Evolutionary conservation across 2,329 filamentous ascomycete genomes (phyloP), one percentile per base, ranked within the genome.

Genomic region (Aspergillus ibericus): DNA sequence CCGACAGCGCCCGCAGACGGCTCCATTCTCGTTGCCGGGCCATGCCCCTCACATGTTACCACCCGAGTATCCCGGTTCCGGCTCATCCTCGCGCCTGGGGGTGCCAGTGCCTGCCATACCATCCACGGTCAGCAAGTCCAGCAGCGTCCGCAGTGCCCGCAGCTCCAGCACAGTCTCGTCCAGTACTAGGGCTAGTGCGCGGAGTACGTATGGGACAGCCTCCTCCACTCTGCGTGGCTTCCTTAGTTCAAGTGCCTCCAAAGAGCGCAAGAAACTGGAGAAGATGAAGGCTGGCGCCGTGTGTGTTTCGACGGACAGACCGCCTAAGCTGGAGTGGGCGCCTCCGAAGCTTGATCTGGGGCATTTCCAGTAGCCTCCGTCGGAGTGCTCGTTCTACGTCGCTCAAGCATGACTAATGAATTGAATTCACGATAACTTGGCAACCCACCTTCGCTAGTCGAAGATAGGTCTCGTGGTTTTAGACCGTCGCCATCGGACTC

Each of bases 111-210:
- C 72, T 7, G 63, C 70, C 3, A 60, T 74, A 5, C 70, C 70
- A 1, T 50, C 66, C 0, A 52, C 64, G 25, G 62, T 69, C 46
- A 63, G 58, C 18, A 72, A 72, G 53, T 56, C 73, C 9, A 70
- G 61, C 56, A 76, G 74, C 53, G 68, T 76, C 40, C 73, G 72
- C 53, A 77, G 74, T 55, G 68, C 67, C 22, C 69, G 69, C 63
- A 77, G 74, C 59, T 73, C 73, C 2, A 76, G 72, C 57, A 73
- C 68, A 16, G 63, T 71, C 8, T 75, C 72, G 7, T 72, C 73
- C 16, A 71, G 69, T 36, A 70, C 69, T 5, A 71, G 69, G n/a
- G 69, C 66, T 16, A 76, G 74, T 56, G 60, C 69, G 6, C 70
- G 71, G 18, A 76, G 73, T 49, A 58, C 72, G 6, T 74, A 75